A percentile compares a stretch with the other conserved stretches of the same genome.
phyloP scores from a whole-genome alignment of 129 eudicot genomes.

The Lonicera japonica region DNA sequence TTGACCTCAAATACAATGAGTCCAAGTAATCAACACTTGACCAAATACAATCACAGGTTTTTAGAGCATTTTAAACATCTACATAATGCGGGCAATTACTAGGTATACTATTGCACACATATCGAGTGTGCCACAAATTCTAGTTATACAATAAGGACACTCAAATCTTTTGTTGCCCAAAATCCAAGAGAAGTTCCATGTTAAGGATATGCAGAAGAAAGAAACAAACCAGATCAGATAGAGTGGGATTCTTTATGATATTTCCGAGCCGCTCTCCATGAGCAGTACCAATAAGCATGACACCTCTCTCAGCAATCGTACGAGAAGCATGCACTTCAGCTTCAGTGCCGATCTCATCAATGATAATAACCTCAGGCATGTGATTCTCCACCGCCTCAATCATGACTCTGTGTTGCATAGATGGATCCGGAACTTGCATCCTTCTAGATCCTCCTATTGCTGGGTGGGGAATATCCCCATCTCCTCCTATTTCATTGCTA shows the following conservation, averaged over 20 bases:
- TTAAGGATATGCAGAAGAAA: not conserved
- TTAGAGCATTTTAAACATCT: too few species aligned
- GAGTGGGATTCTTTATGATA: slow-evolving; percentile 56
- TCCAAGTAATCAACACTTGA: too few species aligned
- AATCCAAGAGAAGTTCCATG: too few species aligned
- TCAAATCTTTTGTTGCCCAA: too few species aligned
- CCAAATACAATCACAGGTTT: too few species aligned
- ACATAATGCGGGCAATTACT: too few species aligned
- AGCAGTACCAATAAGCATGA: slow-evolving; percentile 83
- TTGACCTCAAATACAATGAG: too few species aligned
- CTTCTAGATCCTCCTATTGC: slow-evolving; percentile 71
- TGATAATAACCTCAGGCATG: slow-evolving; percentile 81
- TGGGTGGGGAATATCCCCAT: slow-evolving; percentile 81
- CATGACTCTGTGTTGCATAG: slow-evolving; percentile 68
- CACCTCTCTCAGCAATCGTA: slow-evolving; percentile 80
- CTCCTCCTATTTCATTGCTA: slow-evolving; percentile 86
- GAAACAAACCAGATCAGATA: slow-evolving; percentile 52
- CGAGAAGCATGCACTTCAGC: slow-evolving; percentile 69
- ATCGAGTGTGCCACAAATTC: too few species aligned
- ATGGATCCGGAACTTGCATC: slow-evolving; percentile 69
- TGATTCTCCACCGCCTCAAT: slow-evolving; percentile 90
- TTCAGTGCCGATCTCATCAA: slow-evolving; percentile 78
- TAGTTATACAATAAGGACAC: too few species aligned
- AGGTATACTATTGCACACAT: too few species aligned
- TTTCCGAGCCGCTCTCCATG: slow-evolving; percentile 64